Evolutionary conservation across 2,329 filamentous ascomycete species (phyloP), one percentile per base, ranked within the genome.

Genomic region (Xylariaceae sp.): DNA sequence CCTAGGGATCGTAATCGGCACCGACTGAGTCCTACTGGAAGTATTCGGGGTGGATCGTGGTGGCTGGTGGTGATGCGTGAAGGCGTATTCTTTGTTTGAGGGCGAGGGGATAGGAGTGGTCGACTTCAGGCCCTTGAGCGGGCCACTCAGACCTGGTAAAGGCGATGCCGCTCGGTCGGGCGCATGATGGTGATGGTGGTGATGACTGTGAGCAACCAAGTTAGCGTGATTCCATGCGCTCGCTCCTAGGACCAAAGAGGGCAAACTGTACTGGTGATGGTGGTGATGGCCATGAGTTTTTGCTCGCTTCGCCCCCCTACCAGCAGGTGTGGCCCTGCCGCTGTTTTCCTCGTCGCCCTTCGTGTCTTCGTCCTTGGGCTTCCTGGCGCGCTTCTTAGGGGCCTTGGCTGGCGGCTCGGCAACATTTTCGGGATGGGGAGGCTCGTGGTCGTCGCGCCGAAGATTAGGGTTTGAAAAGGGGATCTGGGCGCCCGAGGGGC

Each of bases 281-380:
- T 86, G 82, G 57, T 87, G 81, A 57, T 76, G 77, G 22, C 71
- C 70, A 52, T 81, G 74, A 42, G 84, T 83, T 69, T 94, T 92
- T 48, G 78, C 67, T 52, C 84, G 83, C 63, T 90, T 88, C 48
- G 75, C 78, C 22, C 22, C 22, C 39, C 75, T 63, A 22, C 72
- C 73, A 42, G 75, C 76, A 1, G 85, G 83, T 2, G 85, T 85
- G 11, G 74, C 73, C 58, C 82, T 75, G 22, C 83, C 85, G 32
- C 78, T 80, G 49, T 75, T 80, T 49, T 82, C 82, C 50, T 94
- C 89, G 53, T 83, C 89, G 31, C 75, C 75, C 54, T 78, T 80
- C 30, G 67, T 67, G 3, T 89, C 86, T 40, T 94, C 90, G 46
- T 95, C 88, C 63, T 90, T 89, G 2, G 85, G 73, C 66, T 90